Percentiles rank a stretch among this genome's conserved stretches.
Conservation (phyloP, 805 yeast genomes). For the Zygosaccharomyces bailii region DNA sequence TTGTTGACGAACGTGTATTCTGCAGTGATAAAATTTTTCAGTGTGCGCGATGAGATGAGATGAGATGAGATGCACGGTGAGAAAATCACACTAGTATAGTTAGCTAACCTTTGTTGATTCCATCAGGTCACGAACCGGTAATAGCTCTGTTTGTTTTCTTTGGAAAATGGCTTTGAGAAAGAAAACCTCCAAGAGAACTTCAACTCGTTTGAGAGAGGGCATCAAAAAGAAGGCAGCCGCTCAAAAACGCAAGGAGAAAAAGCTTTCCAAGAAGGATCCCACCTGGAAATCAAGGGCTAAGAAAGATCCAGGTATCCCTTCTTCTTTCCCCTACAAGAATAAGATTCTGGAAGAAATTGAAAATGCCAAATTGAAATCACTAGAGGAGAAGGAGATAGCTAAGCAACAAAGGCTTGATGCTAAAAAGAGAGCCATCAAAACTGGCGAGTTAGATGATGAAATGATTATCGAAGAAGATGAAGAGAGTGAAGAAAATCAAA, state of each 20-base stretch:
- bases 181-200: conserved; percentile 79
- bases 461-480: conserved; percentile 41
- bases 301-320: conserved; percentile 94
- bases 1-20: conserved; percentile 1
- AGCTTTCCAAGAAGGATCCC: conserved; percentile 78
- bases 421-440: conserved; percentile 37
- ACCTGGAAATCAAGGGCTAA: conserved; percentile 86
- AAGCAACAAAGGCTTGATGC: conserved; percentile 48
- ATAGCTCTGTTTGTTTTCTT: neutral
- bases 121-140: neutral
- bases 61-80: conserved; percentile 13
- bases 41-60: conserved; percentile 25
- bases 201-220: conserved; percentile 95
- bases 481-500: conserved; percentile 43
- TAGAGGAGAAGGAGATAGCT: conserved; percentile 50
- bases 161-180: conserved; percentile 46
- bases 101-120: neutral
- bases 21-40: conserved; percentile 14
- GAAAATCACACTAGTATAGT: neutral
- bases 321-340: conserved; percentile 92
- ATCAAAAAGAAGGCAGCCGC: conserved; percentile 95
- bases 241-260: conserved; percentile 79
- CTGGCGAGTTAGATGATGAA: conserved; percentile 39
- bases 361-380: conserved; percentile 51
- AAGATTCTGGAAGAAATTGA: conserved; percentile 71